Evolutionary conservation across 1,139 yeast species (phyloP), one percentile per base, ranked within the genome.

Genomic region (Geotrichum phurueaensis): DNA sequence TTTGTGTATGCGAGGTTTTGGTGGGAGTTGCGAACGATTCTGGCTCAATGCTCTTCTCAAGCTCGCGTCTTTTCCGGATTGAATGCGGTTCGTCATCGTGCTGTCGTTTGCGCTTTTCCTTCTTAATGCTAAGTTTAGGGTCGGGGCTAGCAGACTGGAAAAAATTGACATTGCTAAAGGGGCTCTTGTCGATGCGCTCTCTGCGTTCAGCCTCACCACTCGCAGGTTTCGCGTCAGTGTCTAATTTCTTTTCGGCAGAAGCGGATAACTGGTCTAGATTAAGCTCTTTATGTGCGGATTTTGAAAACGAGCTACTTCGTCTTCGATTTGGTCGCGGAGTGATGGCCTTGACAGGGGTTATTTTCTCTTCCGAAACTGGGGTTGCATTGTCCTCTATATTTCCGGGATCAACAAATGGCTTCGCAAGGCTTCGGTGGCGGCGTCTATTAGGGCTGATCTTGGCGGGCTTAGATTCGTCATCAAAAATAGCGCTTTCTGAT

Each of bases 91-190:
- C 60, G 10, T 49, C 55, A 10, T 56, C 62, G 23, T 51, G 52
- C 13, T 53, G 36, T 15, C 60, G 53, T 57, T 64, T 65, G 18
- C 58, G 56, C 54, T 54, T 60, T 36, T 52, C 56, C 59, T 54
- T 57, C 25, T 56, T 54, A 36, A 65, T 58, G 1, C 20, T 22
- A 20, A 15, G 20, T 47, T 63, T 54, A 3, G 61, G 58, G n/a
- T 65, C 63, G 6, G 71, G 67, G n/a, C 66, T 59, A 2, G 65
- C 65, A 0, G 78, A 68, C 65, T 80, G 82, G 68, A 79, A 79
- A 2, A 78, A 74, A 63, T 79, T 79, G 31, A 78, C 77, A 43
- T 70, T 67, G 1, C 77, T 71, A 63, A 80, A 79, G 6, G 70
- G 69, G 4, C 78, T 74, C 31, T 69, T 69, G 49, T 66, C 70